Base-by-base conservation (phyloP, 257 asterid species). In the Paulownia fortunei region DNA sequence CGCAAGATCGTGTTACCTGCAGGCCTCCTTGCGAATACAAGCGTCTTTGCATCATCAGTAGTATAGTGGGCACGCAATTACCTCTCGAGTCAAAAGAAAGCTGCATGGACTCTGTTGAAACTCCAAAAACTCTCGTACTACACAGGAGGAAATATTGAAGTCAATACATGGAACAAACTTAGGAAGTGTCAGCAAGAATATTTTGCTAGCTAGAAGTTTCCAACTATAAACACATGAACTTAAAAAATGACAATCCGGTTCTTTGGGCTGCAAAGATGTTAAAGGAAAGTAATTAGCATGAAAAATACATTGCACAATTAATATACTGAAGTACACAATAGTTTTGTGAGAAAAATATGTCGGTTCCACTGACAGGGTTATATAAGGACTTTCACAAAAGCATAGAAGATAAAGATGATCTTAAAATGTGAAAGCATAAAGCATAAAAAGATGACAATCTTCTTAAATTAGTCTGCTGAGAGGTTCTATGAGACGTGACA, bases 81-180 rank as follows among this genome's bases (percentile, higher is more conserved):
- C 94, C 94, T 82, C 94, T 76, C 67, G 89, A 70, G 83, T 91
- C 97, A 60, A 87, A 91, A 39, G 97, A 91, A 61, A 91, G 94
- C 81, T 91, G 97, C 97, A 91, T 91, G 9, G 92, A 91, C 81
- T 89, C 91, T 6, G 92, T 89, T 10, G 97, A 91, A 80, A 91
- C 97, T 26, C 97, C 97, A 56, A 91, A 91, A 54, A 91, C 97
- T 79, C 93, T 82, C 26, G 94, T 84, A 81, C 97, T 91, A 75
- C 55, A 64, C 65, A 36, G 37, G 23, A 73, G 5, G 30, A 51
- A 64, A 65, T 26, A 68, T 39, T 56, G 36, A 54, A 82, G 39
- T 72, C 49, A 62, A 23, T 42, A 19, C 3, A 32, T 58, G 27
- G 46, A 32, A 55, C 54, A 52, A 37, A 19, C n/a, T n/a, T n/a